Base-by-base conservation (phyloP, 2,329 filamentous ascomycete species). In the Diaporthe capsici region DNA sequence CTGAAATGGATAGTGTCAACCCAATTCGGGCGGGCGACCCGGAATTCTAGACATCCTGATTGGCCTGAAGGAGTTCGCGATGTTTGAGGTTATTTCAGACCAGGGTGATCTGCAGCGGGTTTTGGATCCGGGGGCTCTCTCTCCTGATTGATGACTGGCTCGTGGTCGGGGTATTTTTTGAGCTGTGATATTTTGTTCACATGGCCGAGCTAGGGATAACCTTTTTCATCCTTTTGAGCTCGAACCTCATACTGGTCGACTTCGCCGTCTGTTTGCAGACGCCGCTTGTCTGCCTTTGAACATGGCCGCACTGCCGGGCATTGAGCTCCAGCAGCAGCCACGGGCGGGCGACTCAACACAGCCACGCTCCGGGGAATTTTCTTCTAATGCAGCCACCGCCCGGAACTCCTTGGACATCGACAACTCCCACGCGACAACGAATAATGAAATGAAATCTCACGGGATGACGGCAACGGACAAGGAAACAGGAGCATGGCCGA, bases 291-390 rank as follows among this genome's bases (percentile, higher is more conserved):
- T 49, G 47, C 20, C 10, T 47, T 44, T 20, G 42, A 42, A 61
- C 17, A 76, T 76, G 75, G 57, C 72, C 3, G 37, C 49, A 15
- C 28, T 44, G 72, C 47, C n/a, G 60, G 67, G 42, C 61, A 72
- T 63, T 34, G 72, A 75, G 67, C 67, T 75, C 25, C 75, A 67
- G 72, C 72, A 67, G 31, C 57, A 34, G 28, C 31, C 57, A n/a
- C 34, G 37, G 47, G 57, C 5, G 20, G 39, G 47, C 47, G 49
- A 72, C 49, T 39, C 55, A 7, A 37, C 31, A 37, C 58, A 57
- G 73, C 57, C 55, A 58, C 53, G 25, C 25, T 28, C n/a, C 37
- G 57, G 65, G 34, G 31, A 42, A 15, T 39, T 31, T 15, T 37
- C 47, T 34, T 67, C 51, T 15, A 55, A 53, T 28, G 47, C 28